Conservation (phyloP, 202 grass and related monocot species). For the Digitaria exilis region DNA sequence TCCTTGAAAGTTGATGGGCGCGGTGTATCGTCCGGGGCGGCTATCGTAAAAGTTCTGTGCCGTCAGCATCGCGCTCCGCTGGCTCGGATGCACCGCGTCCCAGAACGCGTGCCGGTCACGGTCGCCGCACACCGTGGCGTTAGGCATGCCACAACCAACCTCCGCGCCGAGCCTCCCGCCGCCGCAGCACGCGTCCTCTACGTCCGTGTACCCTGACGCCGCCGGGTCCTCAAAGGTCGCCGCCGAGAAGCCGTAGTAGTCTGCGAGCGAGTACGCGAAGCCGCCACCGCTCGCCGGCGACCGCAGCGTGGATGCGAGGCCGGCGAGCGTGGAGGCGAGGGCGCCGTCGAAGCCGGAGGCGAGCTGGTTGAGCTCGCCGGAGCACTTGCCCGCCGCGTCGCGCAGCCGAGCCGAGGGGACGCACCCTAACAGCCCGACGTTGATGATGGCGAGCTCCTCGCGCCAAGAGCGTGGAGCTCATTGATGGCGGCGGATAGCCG, state of each 20-base stretch:
- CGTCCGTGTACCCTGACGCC: neutral
- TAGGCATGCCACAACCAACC: neutral
- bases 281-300: too few species aligned
- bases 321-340: neutral
- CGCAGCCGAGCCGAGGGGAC: neutral
- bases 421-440: neutral
- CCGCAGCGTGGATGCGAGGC: neutral
- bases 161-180: conserved; percentile 27
- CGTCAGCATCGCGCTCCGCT: conserved; percentile 12
- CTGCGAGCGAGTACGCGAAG: conserved; percentile 24
- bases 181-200: conserved; percentile 38
- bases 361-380: conserved; percentile 18
- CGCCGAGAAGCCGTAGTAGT: neutral
- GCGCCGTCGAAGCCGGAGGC: conserved; percentile 18
- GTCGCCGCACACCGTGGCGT: conserved; percentile 18
- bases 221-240: neutral
- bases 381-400: neutral
- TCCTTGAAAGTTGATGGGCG: conserved; percentile 41
- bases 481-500: neutral
- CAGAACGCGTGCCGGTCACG: conserved; percentile 36
- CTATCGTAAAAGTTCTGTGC: conserved; percentile 23
- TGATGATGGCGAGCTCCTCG: conserved; percentile 16
- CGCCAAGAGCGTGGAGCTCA: conserved; percentile 20
- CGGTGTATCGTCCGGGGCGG: neutral
- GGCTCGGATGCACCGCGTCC: conserved; percentile 21